Evolutionary conservation across 169 alveolate genomes (phyloP).

Genomic region (Plasmodium coatneyi): DNA sequence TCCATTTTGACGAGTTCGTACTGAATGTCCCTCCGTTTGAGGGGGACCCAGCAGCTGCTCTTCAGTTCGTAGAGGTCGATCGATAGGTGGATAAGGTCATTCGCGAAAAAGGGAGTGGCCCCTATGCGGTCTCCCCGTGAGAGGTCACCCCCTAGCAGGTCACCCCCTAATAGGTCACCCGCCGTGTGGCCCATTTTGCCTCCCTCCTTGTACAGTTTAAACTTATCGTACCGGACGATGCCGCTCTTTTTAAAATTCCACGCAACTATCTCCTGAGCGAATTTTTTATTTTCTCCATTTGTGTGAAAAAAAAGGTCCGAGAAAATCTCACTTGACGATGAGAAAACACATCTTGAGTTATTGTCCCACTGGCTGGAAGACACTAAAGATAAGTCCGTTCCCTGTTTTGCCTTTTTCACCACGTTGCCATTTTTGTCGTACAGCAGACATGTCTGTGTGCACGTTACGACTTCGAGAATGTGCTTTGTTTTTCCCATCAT

Average conservation of each 20-base stretch:
- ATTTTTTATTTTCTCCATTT: conserved; percentile 27
- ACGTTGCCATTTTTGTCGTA: conserved; percentile 15
- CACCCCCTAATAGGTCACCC: not conserved
- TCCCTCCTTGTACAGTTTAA: conserved; percentile 15
- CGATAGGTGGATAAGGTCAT: conserved; percentile 27
- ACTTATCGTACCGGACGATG: conserved; percentile 64
- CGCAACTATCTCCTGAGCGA: conserved; percentile 18
- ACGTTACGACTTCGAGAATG: conserved; percentile 19
- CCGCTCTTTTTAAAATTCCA: conserved; percentile 73
- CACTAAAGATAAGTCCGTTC: conserved; percentile 46
- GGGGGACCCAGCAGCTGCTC: conserved; percentile 56
- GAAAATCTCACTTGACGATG: conserved; percentile 63
- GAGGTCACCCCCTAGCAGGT: not conserved
- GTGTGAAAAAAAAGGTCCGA: conserved; percentile 37
- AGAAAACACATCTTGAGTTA: conserved; percentile 49
- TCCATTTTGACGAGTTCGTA: conserved; percentile 32
- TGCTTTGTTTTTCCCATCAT: conserved; percentile 29
- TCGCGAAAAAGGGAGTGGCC: conserved; percentile 13
- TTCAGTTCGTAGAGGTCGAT: conserved; percentile 65
- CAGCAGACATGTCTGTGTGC: conserved; percentile 44
- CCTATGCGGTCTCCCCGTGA: not conserved
- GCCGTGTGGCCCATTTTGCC: not conserved
- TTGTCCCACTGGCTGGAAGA: conserved; percentile 69
- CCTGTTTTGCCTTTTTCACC: conserved; percentile 29
- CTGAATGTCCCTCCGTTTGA: conserved; percentile 46